phyloP scores from a whole-genome alignment of 306 rosid species.

The Cotoneaster glaucophyllus region DNA sequence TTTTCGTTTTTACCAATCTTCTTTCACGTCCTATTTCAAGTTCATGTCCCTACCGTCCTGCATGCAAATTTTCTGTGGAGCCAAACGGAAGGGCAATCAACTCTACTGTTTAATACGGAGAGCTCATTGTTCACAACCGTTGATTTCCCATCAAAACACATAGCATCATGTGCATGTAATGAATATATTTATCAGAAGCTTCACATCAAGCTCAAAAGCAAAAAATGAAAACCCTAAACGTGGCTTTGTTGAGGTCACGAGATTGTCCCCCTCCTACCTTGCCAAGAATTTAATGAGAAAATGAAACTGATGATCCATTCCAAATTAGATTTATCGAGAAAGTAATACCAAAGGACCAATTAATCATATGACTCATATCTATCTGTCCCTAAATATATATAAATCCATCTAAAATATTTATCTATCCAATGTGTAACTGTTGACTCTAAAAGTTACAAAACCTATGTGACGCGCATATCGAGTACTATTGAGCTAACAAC shows the following conservation, averaged over 20 bases:
- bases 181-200: neutral
- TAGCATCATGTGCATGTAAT: neutral
- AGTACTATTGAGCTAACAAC: no score
- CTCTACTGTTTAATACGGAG: neutral
- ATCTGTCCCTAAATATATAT: no score
- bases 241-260: slow-evolving; percentile 25
- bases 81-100: neutral
- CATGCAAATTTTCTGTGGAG: neutral
- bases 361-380: no score
- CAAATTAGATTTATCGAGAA: neutral
- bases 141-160: neutral
- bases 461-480: rapidly evolving
- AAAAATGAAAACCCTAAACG: slow-evolving; percentile 12
- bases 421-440: no score
- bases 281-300: slow-evolving; percentile 16
- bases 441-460: no score
- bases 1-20: neutral
- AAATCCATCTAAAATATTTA: no score
- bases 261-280: slow-evolving; percentile 27
- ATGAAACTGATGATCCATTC: neutral
- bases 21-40: neutral
- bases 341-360: neutral
- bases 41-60: neutral
- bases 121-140: neutral
- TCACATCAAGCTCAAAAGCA: neutral